Evolutionary conservation across 1,284 basidiomycete species (phyloP), one percentile per base, ranked within the genome.

Genomic region (Ganoderma resinaceum): DNA sequence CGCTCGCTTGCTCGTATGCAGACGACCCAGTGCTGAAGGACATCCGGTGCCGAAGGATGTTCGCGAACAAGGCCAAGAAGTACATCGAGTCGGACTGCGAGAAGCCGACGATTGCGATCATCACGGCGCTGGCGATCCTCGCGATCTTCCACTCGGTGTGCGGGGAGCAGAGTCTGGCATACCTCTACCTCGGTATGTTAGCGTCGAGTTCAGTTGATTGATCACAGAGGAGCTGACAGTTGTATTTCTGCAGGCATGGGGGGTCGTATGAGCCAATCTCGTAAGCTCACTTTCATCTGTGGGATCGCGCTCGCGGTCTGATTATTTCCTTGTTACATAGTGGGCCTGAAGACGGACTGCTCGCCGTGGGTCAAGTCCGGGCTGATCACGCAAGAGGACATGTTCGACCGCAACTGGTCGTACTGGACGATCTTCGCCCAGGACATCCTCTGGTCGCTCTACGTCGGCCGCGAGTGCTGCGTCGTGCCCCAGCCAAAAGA

Each of bases 391-490:
- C 80, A 83, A 40, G 78, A 84, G 8, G 86, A 87, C 65, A 83
- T 83, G 78, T 77, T 85, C n/a, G 86, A 86, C 68, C 83, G 88
- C 31, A 83, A 87, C 69, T 88, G 86, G 86, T 82, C 82, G 1
- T 84, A 86, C 70, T 88, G 87, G 86, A 82, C 83, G 11, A 85
- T 84, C 6, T 87, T 85, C 74, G 81, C 82, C 59, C 72, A 88
- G 82, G 88, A 89, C 66, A 84, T 87, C 5, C 87, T 86, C 66
- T 89, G 87, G 87, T 86, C 85, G 0, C 79, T 88, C 0, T 89
- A 88, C 63, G 86, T 88, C 43, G 87, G 88, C 7, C 82, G 88
- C 20, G 87, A 89, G 61, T 86, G 85, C 71, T 85, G 83, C 64
- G 81, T 88, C 42, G 75, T 81, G 2, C 74, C 80, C 26, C 83